Evolutionary conservation across 805 yeast species (phyloP).

Genomic region (Metschnikowia kunwiensis): DNA sequence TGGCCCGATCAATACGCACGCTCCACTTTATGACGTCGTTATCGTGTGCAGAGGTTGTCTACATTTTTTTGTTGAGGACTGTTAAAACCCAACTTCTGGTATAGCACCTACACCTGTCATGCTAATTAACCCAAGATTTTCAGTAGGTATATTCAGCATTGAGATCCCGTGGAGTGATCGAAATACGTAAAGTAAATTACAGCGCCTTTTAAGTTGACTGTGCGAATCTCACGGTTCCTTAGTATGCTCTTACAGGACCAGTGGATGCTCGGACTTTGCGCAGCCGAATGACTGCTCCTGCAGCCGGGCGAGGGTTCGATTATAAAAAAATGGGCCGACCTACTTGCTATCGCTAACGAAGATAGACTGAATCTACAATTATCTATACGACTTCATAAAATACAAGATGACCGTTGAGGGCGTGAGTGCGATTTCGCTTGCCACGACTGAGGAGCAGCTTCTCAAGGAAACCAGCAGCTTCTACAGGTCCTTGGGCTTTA

Average conservation of each 20-base stretch:
- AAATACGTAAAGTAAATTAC: no score
- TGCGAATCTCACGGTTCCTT: no score
- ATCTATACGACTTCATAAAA: background rate
- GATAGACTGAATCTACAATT: background rate
- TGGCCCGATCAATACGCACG: no score
- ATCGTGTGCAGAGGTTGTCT: no score
- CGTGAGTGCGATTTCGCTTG: slow-evolving; percentile 59
- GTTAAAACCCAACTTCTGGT: no score
- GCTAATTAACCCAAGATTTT: no score
- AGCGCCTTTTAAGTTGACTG: no score
- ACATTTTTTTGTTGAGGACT: no score
- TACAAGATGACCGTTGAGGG: slow-evolving; percentile 21
- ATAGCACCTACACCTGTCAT: no score
- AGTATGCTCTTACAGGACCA: slow-evolving; percentile 9
- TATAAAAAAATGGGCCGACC: slow-evolving; percentile 5
- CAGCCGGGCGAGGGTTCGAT: slow-evolving; percentile 6
- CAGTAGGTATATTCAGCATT: no score
- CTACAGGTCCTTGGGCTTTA: slow-evolving; percentile 60
- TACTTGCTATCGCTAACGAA: background rate
- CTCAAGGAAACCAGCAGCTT: slow-evolving; percentile 52
- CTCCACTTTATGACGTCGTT: no score
- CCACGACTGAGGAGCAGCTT: slow-evolving; percentile 47
- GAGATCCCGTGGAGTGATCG: no score
- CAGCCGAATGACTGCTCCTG: slow-evolving; percentile 15
- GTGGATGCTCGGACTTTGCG: slow-evolving; percentile 18